Percentiles rank a stretch among this genome's conserved stretches.
These are phyloP conservation scores for Backusella psychrophila DNA, from an alignment of 192 early-diverging fungal genomes.

Conservation along the genomic window DNA sequence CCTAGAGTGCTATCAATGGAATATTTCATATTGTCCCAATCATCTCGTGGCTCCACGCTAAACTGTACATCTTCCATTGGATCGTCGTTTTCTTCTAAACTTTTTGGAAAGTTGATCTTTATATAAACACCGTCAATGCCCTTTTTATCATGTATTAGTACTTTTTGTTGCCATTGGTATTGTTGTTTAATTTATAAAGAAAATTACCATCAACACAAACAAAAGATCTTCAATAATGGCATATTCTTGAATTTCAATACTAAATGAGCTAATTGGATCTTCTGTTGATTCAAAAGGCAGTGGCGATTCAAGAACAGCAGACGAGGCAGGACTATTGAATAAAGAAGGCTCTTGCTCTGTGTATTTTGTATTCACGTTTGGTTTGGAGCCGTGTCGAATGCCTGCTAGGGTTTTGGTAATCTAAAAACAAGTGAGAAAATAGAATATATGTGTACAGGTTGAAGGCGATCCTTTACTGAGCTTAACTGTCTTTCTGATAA, in stretches of 20 bases:
- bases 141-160: slow-evolving; percentile 20
- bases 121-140: slow-evolving; percentile 83
- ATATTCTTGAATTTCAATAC: slow-evolving; percentile 68
- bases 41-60: neutral
- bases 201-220: slow-evolving; percentile 75
- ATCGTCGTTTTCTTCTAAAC: slow-evolving; percentile 44
- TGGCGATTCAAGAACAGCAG: neutral
- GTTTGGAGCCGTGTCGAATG: slow-evolving; percentile 15
- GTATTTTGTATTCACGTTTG: neutral
- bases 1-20: slow-evolving; percentile 47
- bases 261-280: slow-evolving; percentile 38
- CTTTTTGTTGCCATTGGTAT: neutral
- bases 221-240: slow-evolving; percentile 87
- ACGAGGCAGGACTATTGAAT: neutral
- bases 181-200: neutral
- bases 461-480: slow-evolving; percentile 8
- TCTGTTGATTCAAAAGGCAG: neutral
- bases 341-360: neutral
- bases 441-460: neutral
- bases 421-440: neutral
- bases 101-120: slow-evolving; percentile 36
- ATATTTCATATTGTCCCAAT: slow-evolving; percentile 36
- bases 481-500: slow-evolving; percentile 26
- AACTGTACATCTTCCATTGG: slow-evolving; percentile 31
- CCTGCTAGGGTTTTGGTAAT: slow-evolving; percentile 24